Evolutionary conservation across 345 rosid species (phyloP), one percentile per base, ranked within the genome.

Genomic region (Dipteronia sinensis): DNA sequence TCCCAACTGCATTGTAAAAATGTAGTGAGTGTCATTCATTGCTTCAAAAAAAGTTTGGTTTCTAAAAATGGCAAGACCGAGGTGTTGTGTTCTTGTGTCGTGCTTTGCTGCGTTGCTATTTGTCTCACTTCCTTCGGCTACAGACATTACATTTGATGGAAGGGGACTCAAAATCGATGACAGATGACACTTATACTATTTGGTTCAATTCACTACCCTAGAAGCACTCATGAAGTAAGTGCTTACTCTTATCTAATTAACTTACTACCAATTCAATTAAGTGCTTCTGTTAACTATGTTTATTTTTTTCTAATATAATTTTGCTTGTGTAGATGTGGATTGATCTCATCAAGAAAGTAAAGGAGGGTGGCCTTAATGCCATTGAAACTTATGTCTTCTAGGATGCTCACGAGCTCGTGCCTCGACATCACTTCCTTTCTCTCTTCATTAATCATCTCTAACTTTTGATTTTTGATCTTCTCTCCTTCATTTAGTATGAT

Each of bases 331-430:
- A 88, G 91, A 86, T 84, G 88, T 88, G 91, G 88, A 75, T 81
- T 2, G 74, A 70, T 12, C 86, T 88, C 0, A 75, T 88, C 0
- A 38, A 38, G 42, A 38, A 38, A 38, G 42, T 3, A 38, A 38
- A 38, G 42, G 2, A 38, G 42, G 42, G 42, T 38, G 42, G 42
- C 42, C 77, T 91, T 53, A 88, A 91, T 71, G 77, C 91, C 0
- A 86, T 93, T 44, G 90, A 93, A 38, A 93, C 97, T 20, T 93
- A 89, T 20, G 90, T 88, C 2, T 92, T 92, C 62, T 92, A 92
- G 97, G 88, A 89, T 68, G 76, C 85, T 20, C 92, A 93, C 10
- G 95, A 93, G 78, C 85, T 85, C 8, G 10, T 11, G 22, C 42
- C 70, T 16, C 79, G 87, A n/a, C 75, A 83, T n/a, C n/a, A n/a